Base-by-base conservation (phyloP, 768 basidiomycete genomes). In the Agrocybe praecox region DNA sequence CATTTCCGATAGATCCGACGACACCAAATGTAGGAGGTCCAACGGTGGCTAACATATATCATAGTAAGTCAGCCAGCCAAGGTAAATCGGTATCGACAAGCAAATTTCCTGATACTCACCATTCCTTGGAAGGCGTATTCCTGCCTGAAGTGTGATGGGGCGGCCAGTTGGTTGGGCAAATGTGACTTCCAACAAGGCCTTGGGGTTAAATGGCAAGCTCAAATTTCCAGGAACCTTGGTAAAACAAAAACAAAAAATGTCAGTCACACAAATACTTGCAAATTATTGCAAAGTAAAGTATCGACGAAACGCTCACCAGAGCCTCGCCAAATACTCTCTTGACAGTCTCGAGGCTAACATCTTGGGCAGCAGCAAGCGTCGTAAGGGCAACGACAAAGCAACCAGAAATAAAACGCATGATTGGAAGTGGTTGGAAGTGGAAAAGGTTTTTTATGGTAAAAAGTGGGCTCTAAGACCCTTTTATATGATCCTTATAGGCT, bases 101-200 rank as follows among this genome's bases (percentile, higher is more conserved):
- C 11, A 5, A 29, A 29, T 9, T 29, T 29, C 26, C 5, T 29
- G 26, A 29, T 29, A 52, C 65, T 32, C 56, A 76, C 76, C 65
- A 40, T 74, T 69, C 44, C 68, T 65, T 17, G 72, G 71, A 23
- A 76, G 55, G 10, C 73, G 70, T 21, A 72, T 56, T 0, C 76
- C 76, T 14, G 74, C 72, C 47, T 72, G 69, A 8, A 76, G 64
- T 0, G 69, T 70, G 49, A 75, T 71, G 12, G 72, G 62, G 2
- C 55, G 46, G 7, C 63, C 66, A 15, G 48, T 52, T 1, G 66
- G 49, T 51, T 76, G 67, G 2, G 74, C 73, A 46, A 76, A 70
- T 10, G 69, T 68, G 8, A 75, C 74, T 52, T 74, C 71, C 14
- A 76, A 68, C 23, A 75, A 63, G 7, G 66, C 66, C 15, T 48